Percentiles rank a stretch among this genome's conserved stretches.
Evolutionary conservation across 2,329 filamentous ascomycete species (phyloP).

Genomic region (Neonectria coccinea): DNA sequence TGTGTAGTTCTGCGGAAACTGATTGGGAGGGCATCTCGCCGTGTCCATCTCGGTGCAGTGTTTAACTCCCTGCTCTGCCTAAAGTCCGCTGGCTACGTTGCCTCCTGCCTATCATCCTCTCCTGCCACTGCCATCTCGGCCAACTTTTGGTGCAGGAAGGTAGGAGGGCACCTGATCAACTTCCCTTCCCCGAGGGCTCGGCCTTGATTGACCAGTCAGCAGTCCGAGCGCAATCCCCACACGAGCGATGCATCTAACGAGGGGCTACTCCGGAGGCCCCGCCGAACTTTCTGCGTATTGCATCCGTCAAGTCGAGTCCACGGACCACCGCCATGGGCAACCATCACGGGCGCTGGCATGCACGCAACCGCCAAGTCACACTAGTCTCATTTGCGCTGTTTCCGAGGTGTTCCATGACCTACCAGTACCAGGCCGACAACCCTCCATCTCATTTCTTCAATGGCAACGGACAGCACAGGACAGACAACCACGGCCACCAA

Average conservation of each 20-base stretch:
- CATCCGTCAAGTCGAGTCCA: conserved; percentile 21
- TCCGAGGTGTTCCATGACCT: conserved; percentile 30
- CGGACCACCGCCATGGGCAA: conserved; percentile 24
- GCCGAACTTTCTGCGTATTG: conserved; percentile 20
- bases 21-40: conserved; percentile 5
- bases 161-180: conserved; percentile 28
- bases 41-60: background rate
- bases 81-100: conserved; percentile 6
- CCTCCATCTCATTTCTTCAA: conserved; percentile 20
- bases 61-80: background rate
- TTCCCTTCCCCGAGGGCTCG: conserved; percentile 29
- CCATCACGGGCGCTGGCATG: conserved; percentile 33
- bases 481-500: background rate
- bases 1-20: conserved; percentile 13
- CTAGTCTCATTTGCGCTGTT: conserved; percentile 30
- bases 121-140: conserved; percentile 8
- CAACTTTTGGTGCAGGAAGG: conserved; percentile 17
- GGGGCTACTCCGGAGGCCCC: conserved; percentile 5
- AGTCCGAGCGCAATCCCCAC: conserved; percentile 38
- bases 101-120: conserved; percentile 2
- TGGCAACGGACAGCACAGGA: conserved; percentile 7
- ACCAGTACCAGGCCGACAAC: conserved; percentile 12
- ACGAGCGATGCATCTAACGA: conserved; percentile 33
- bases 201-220: conserved; percentile 27
- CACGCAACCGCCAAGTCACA: conserved; percentile 27